Percentiles rank a stretch among this genome's conserved stretches.
phyloP scores from a whole-genome alignment of 768 basidiomycete genomes.

The Porphyrellus cyaneotinctus region DNA sequence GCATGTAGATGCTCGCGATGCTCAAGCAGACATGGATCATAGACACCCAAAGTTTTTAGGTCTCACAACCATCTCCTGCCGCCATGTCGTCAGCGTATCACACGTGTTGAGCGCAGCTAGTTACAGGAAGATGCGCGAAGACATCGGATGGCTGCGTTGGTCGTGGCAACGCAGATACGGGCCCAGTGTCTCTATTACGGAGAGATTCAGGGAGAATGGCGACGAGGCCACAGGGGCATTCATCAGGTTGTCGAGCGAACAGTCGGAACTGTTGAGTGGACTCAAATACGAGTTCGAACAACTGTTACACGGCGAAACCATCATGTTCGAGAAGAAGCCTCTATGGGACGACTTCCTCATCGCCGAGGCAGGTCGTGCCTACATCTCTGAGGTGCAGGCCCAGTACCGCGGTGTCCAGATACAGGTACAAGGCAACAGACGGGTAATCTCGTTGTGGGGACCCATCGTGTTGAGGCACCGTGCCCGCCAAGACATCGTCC shows the following conservation, averaged over 20 bases:
- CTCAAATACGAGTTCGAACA: constrained; percentile 61
- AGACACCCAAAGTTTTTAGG: constrained; percentile 45
- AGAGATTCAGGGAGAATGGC: constrained; percentile 11
- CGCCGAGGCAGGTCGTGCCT: constrained; percentile 37
- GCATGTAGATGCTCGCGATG: constrained; percentile 48
- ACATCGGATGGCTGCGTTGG: constrained; percentile 44
- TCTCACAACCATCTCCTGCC: constrained; percentile 44
- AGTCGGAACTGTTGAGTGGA: constrained; percentile 45
- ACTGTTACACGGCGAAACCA: constrained; percentile 57
- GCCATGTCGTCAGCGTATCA: constrained; percentile 50
- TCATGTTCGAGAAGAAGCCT: constrained; percentile 46
- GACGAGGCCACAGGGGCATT: constrained; percentile 21
- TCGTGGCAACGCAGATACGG: constrained; percentile 32
- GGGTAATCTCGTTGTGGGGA: constrained; percentile 55
- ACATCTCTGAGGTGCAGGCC: constrained; percentile 42
- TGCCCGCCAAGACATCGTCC: constrained; percentile 44
- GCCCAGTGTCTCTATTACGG: constrained; percentile 29
- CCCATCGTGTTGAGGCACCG: constrained; percentile 36
- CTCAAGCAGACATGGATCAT: constrained; percentile 44
- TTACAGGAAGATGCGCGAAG: constrained; percentile 40
- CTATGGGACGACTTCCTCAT: constrained; percentile 68
- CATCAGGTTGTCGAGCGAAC: constrained; percentile 50
- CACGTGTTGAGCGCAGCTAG: constrained; percentile 38
- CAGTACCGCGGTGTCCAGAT: constrained; percentile 41
- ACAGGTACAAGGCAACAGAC: constrained; percentile 37